phyloP scores from a whole-genome alignment of 2,329 filamentous ascomycete genomes.

The Parasarocladium wereldwijsianum region DNA sequence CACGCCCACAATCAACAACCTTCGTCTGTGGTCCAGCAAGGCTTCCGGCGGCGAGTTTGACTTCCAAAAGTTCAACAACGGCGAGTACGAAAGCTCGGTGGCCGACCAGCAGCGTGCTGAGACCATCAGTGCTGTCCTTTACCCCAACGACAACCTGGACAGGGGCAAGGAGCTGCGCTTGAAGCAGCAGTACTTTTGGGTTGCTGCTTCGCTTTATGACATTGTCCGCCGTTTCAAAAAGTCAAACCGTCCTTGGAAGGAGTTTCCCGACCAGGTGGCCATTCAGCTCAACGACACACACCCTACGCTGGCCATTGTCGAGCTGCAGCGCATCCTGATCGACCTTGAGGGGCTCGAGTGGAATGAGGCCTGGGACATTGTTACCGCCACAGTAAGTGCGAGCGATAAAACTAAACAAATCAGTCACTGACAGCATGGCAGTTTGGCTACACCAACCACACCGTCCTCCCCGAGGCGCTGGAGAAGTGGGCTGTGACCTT shows the following conservation, averaged over 20 bases:
- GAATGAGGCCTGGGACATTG: constrained; percentile 82
- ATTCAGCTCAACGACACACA: constrained; percentile 98
- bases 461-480: constrained; percentile 86
- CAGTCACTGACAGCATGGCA: constrained; percentile 8
- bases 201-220: constrained; percentile 87
- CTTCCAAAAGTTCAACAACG: constrained; percentile 98
- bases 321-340: constrained; percentile 82
- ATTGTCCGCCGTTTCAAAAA: constrained; percentile 99
- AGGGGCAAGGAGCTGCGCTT: constrained; percentile 91
- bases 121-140: constrained; percentile 93
- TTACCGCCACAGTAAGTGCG: constrained; percentile 46
- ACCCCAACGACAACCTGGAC: constrained; percentile 95
- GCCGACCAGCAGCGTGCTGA: constrained; percentile 98
- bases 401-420: constrained; percentile 4
- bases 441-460: constrained; percentile 98
- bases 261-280: constrained; percentile 88
- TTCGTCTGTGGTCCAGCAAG: constrained; percentile 95
- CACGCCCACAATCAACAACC: constrained; percentile 86
- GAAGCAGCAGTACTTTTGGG: constrained; percentile 99
- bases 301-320: constrained; percentile 88
- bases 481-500: constrained; percentile 98
- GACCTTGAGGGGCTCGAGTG: constrained; percentile 85
- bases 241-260: constrained; percentile 75
- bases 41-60: constrained; percentile 95
- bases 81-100: constrained; percentile 94